Base-by-base conservation (phyloP, 805 yeast species). In the Kodamaea nitidulidarum region DNA sequence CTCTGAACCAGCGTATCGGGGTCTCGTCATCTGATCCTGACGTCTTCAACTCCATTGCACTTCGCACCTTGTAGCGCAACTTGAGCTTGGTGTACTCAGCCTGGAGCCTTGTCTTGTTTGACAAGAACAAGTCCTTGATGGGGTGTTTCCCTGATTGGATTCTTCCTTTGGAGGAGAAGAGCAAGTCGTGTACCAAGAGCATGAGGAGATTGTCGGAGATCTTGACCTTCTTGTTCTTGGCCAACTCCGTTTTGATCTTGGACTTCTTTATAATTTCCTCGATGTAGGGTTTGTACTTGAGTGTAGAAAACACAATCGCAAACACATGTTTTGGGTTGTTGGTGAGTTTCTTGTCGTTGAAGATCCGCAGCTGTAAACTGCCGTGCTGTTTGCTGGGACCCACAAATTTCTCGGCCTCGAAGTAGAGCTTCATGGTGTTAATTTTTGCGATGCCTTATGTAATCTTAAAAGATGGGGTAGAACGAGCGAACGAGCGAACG, bases 131-230 rank as follows among this genome's bases (percentile, higher is more conserved):
- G 35, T 85, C 93, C 55, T 93, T 93, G 42, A 88, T 71, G 0
- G 91, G 85, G 45, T 83, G 88, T 52, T 88, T 90, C 5, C 95
- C 95, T 71, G 88, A 82, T 56, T 88, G 95, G 43, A 91, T 83
- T 45, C 96, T 66, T 8, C 95, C 93, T 18, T 78, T 71, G 46
- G 79, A 75, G 4, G 91, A 75, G 41, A 93, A 72, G 4, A 90
- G 59, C 38, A 88, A 66, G 62, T 91, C 98, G 54, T 91, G 95
- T 1, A 82, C 82, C 60, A 91, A 61, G 7, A 91, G 65, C 38
- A 81, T 45, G 2, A 84, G 76, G 35, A 84, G 59, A 11, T 70
- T 63, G 38, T 74, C 76, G 9, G 73, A 73, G 15, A 84, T 53
- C 42, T 71, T 73, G 36, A 58, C 43, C 38, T 57, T 60, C 37